phyloP scores from a whole-genome alignment of 345 rosid species.

The Murraya paniculata region DNA sequence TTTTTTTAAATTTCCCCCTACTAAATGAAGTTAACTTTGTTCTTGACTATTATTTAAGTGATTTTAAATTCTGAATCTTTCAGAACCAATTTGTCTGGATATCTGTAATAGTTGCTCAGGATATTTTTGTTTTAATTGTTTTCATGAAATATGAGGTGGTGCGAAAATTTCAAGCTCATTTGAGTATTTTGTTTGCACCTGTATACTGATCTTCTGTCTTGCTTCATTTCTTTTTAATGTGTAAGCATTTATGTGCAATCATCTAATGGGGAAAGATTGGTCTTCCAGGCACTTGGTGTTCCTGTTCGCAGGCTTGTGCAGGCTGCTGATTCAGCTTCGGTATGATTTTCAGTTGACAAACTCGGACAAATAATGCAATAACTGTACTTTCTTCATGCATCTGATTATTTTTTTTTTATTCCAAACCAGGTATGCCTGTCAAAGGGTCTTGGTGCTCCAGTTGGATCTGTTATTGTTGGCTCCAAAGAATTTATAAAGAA shows the following conservation, averaged over 20 bases:
- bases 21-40: background rate
- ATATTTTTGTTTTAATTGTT: background rate
- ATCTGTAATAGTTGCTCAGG: background rate
- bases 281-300: constrained; percentile 77
- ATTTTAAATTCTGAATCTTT: background rate
- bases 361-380: background rate
- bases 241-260: background rate
- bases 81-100: background rate
- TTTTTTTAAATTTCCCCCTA: no score
- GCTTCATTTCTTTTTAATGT: background rate
- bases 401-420: background rate
- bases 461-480: constrained; percentile 89
- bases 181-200: background rate
- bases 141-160: background rate
- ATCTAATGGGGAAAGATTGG: constrained; percentile 18
- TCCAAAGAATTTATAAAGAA: constrained; percentile 67
- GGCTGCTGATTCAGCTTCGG: constrained; percentile 91
- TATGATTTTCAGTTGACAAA: constrained; percentile 16
- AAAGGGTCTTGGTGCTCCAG: constrained; percentile 92
- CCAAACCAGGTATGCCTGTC: constrained; percentile 73
- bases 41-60: background rate
- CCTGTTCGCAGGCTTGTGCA: constrained; percentile 76
- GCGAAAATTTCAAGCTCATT: background rate
- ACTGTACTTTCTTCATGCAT: background rate
- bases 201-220: background rate